Evolutionary conservation across 2,329 filamentous ascomycete species (phyloP).

Genomic region (Whalleya microplaca): DNA sequence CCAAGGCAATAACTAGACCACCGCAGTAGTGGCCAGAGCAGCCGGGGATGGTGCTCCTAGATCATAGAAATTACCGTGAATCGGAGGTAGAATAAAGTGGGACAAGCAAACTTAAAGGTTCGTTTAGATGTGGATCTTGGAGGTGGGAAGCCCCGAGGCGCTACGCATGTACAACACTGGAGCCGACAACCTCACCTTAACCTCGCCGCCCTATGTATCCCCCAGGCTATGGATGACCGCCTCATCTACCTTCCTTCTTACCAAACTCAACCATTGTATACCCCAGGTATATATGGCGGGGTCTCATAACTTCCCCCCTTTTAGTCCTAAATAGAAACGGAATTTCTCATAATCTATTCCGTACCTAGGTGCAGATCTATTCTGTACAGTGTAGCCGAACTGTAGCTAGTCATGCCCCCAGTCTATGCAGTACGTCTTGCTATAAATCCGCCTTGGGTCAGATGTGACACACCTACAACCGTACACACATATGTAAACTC

Average conservation of each 20-base stretch:
- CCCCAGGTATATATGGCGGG: no score
- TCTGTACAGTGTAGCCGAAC: neutral
- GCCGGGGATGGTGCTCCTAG: neutral
- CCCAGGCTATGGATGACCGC: no score
- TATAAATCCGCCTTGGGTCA: neutral
- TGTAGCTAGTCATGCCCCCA: neutral
- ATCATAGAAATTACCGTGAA: conserved; percentile 29
- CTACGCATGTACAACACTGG: no score
- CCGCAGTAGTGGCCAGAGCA: no score
- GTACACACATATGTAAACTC: neutral
- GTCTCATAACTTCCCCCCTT: neutral
- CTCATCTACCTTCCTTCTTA: no score
- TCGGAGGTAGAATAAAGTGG: conserved; percentile 15
- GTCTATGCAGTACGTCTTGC: no score
- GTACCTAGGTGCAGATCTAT: neutral
- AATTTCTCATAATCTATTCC: neutral
- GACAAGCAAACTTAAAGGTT: conserved; percentile 8
- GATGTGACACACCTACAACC: no score
- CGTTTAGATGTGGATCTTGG: conserved; percentile 5
- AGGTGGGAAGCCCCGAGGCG: neutral
- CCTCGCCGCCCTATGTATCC: no score
- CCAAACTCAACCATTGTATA: no score
- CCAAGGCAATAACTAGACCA: neutral
- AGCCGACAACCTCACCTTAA: no score
- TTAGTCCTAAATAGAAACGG: no score